Conservation (phyloP, 1,284 basidiomycete species). For the Wolfiporia cocos region DNA sequence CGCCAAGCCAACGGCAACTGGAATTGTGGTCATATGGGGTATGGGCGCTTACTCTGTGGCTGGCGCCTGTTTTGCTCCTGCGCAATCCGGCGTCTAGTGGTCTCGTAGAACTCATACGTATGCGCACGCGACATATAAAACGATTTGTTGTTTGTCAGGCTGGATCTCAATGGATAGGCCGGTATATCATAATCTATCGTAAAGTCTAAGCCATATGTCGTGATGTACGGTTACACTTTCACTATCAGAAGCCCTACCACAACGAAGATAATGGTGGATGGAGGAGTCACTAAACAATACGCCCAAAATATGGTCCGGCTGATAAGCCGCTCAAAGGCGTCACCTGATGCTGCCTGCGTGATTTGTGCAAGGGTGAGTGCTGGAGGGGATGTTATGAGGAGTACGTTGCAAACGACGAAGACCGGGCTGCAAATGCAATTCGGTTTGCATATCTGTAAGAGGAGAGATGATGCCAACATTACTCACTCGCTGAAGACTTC, state of each 20-base stretch:
- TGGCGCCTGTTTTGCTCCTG: no score
- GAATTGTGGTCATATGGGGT: no score
- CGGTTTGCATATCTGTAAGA: conserved; percentile 7
- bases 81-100: no score
- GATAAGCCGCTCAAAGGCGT: conserved; percentile 88
- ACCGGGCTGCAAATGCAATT: conserved; percentile 50
- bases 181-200: no score
- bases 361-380: conserved; percentile 85
- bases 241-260: conserved; percentile 64
- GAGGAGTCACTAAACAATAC: conserved; percentile 79
- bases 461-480: no score
- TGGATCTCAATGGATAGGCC: no score
- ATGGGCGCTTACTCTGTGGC: no score
- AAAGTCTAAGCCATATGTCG: no score
- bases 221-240: conserved; percentile 37
- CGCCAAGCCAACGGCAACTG: no score
- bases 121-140: no score
- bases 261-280: conserved; percentile 70
- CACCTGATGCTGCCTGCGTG: conserved; percentile 81
- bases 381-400: conserved; percentile 75
- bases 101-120: no score
- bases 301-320: conserved; percentile 80
- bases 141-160: no score
- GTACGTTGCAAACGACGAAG: conserved; percentile 76
- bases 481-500: conserved; percentile 71